Conservation (phyloP, 2,329 filamentous ascomycete genomes). For the Grosmannia clavigera region DNA sequence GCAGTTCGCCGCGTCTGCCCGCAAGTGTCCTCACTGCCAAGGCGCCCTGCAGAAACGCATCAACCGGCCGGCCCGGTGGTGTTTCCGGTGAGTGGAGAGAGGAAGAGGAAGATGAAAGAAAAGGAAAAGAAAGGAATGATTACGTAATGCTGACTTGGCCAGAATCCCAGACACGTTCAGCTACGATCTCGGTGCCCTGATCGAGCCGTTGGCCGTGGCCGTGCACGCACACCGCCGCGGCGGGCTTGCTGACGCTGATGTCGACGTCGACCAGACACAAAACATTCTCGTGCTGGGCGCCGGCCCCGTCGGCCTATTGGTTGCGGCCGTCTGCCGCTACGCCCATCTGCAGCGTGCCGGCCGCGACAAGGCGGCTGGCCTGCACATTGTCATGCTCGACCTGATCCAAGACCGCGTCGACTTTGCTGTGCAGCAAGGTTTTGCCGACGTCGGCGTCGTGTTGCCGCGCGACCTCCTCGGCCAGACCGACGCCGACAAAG, state of each 20-base stretch:
- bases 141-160: not conserved
- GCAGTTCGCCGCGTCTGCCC: conserved; percentile 20
- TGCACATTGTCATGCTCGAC: conserved; percentile 38
- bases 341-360: conserved; percentile 23
- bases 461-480: conserved; percentile 36
- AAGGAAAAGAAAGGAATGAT: not conserved
- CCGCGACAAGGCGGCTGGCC: conserved; percentile 20
- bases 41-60: conserved; percentile 21
- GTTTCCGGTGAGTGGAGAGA: conserved; percentile 13
- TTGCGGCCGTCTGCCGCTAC: conserved; percentile 37
- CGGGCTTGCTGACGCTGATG: conserved; percentile 23
- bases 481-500: conserved; percentile 39
- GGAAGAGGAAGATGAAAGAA: not conserved
- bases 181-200: conserved; percentile 41
- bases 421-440: conserved; percentile 43
- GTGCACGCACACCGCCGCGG: conserved; percentile 42
- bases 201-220: conserved; percentile 47
- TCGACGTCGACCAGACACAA: conserved; percentile 4
- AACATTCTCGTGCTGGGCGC: conserved; percentile 44
- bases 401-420: conserved; percentile 42
- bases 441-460: conserved; percentile 39
- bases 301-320: conserved; percentile 48
- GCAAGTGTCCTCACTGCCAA: conserved; percentile 19
- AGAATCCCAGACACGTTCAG: conserved; percentile 34
- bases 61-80: conserved; percentile 20